Evolutionary conservation across 768 basidiomycete species (phyloP).

Genomic region (Trametes punicea): DNA sequence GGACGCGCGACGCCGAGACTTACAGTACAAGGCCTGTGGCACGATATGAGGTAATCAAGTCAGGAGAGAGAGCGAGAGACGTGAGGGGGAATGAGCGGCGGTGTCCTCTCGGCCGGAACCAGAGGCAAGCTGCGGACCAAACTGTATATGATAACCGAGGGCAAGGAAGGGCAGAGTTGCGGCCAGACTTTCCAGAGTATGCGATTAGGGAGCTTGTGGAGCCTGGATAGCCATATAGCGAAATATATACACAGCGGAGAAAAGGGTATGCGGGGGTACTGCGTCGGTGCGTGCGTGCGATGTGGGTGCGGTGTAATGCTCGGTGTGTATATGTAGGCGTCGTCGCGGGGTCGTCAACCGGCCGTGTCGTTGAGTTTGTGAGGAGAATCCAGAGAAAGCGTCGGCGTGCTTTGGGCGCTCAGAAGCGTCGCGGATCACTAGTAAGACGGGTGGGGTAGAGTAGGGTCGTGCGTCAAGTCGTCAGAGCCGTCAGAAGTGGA

Average conservation of each 20-base stretch:
- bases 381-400: neutral
- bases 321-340: slow-evolving; percentile 12
- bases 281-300: neutral
- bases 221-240: slow-evolving; percentile 17
- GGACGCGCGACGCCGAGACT: neutral
- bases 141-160: slow-evolving; percentile 7
- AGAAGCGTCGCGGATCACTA: slow-evolving; percentile 3
- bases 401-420: no score
- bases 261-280: slow-evolving; percentile 15
- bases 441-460: slow-evolving; percentile 5
- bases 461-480: slow-evolving; percentile 19
- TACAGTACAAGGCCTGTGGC: neutral
- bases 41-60: neutral
- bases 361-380: slow-evolving; percentile 3
- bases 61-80: neutral
- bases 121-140: slow-evolving; percentile 18
- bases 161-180: neutral
- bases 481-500: slow-evolving; percentile 19
- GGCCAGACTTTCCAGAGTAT: neutral
- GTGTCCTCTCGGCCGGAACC: slow-evolving; percentile 26
- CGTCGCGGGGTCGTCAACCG: slow-evolving; percentile 16
- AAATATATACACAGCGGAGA: slow-evolving; percentile 20
- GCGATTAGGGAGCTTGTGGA: slow-evolving; percentile 19
- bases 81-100: slow-evolving; percentile 15
- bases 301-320: slow-evolving; percentile 13